phyloP scores from a whole-genome alignment of 1,139 yeast genomes.

The Yamadazyma mexicana region DNA sequence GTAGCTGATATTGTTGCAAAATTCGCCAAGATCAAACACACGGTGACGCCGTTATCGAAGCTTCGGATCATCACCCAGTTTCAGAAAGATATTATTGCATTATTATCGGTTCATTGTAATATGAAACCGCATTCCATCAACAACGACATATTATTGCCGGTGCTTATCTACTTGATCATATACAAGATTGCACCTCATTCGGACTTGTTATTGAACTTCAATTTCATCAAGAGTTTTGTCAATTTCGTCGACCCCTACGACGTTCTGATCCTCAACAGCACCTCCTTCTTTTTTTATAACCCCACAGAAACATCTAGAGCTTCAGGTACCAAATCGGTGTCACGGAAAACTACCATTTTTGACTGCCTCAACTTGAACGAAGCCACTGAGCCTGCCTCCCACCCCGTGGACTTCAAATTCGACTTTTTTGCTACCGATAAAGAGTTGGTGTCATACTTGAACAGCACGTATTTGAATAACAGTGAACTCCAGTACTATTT shows the following conservation, averaged over 20 bases:
- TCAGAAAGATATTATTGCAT: conserved; percentile 31
- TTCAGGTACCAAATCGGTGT: conserved; percentile 4
- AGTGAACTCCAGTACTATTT: conserved; percentile 43
- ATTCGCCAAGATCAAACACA: conserved; percentile 15
- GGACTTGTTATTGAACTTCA: conserved; percentile 38
- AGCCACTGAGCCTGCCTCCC: conserved; percentile 8
- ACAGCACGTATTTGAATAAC: conserved; percentile 30
- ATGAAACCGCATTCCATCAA: conserved; percentile 28
- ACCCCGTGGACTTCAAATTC: not conserved
- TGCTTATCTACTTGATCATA: conserved; percentile 38
- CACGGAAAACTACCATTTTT: conserved; percentile 21
- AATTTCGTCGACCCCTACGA: conserved; percentile 34
- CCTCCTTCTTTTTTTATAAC: conserved; percentile 17
- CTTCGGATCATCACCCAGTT: conserved; percentile 28
- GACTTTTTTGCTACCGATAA: conserved; percentile 32
- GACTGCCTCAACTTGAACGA: conserved; percentile 35
- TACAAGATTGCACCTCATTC: conserved; percentile 20
- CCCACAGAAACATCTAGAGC: conserved; percentile 17
- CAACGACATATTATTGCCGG: conserved; percentile 42
- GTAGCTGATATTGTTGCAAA: conserved; percentile 14
- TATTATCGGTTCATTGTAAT: conserved; percentile 20
- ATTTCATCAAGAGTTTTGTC: conserved; percentile 38
- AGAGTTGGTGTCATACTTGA: conserved; percentile 29
- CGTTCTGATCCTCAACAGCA: conserved; percentile 20
- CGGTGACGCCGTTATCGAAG: conserved; percentile 37